Evolutionary conservation across 2,329 filamentous ascomycete genomes (phyloP), one percentile per base, ranked within the genome.

Genomic region (Verticillium nubilum): DNA sequence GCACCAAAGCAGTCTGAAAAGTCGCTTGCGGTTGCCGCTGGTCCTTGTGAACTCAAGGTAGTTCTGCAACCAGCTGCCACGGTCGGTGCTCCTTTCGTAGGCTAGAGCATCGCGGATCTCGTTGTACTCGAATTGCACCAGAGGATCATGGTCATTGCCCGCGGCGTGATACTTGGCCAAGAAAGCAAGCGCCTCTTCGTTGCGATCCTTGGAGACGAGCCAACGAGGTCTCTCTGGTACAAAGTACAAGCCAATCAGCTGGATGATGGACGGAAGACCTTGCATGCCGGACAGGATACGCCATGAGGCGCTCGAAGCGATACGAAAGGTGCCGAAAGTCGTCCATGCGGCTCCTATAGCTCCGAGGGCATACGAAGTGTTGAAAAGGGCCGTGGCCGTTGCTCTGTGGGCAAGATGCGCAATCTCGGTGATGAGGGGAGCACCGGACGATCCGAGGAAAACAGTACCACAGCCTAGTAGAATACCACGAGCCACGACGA

Each of bases 91-190:
- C 15, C 12, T 26, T 29, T 60, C 58, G 25, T 52, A 25, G 19
- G 42, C 47, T 25, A 60, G 53, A 42, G 70, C 67, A 1, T 68
- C 62, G 56, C 73, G 67, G 64, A 78, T 76, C 59, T 79, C 76
- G 26, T 67, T 67, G 58, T 76, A 67, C 64, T 78, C 74, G 4
- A 78, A 71, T 57, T 70, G 68, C 15, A 86, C 76, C 9, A 77
- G 70, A 0, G 80, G 83, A 33, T 75, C 69, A 3, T 67, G 65
- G 35, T 83, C 74, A 60, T 81, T 73, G 2, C 80, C 82, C 64
- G 84, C 82, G 13, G 80, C 80, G 62, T 82, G 78, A 64, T 80
- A 81, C 60, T 73, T 74, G 55, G 68, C 52, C 5, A 74, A 64
- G 17, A 73, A 50, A 0, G 60, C 65, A 6, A 67, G 67, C 0